Conservation (phyloP, 2,329 filamentous ascomycete species). For the Alternaria solani region DNA sequence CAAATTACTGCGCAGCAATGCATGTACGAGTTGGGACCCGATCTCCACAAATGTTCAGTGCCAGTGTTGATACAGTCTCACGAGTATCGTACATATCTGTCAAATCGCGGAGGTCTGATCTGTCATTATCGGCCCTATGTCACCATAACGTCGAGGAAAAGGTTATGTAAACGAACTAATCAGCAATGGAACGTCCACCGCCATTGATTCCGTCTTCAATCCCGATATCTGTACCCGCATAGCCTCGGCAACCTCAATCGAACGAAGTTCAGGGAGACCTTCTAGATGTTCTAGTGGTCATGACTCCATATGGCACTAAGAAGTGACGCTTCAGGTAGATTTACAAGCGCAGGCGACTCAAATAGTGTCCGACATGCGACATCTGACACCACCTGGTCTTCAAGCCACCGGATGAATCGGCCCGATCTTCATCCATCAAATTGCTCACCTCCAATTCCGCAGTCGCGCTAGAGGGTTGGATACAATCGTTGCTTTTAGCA, state of each 20-base stretch:
- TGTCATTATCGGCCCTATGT: not conserved
- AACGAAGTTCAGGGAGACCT: not conserved
- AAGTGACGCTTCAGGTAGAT: not conserved
- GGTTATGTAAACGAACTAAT: not conserved
- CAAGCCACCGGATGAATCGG: not conserved
- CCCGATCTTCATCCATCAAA: not conserved
- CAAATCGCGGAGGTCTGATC: not conserved
- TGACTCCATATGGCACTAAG: not conserved
- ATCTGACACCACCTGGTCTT: not conserved
- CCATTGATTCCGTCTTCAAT: not conserved
- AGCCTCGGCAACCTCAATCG: not conserved
- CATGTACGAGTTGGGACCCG: not conserved
- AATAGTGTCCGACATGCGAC: not conserved
- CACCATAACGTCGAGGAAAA: not conserved
- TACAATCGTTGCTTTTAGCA: not conserved
- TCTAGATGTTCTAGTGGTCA: not conserved
- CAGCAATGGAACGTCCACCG: not conserved
- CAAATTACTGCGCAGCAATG: slow-evolving; percentile 6
- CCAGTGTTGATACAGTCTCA: not conserved
- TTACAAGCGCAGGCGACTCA: not conserved
- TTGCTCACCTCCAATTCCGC: not conserved
- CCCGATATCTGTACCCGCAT: not conserved
- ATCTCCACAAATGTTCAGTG: not conserved
- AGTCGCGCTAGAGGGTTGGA: not conserved
- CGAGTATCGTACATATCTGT: not conserved